Evolutionary conservation across 768 basidiomycete species (phyloP), one percentile per base, ranked within the genome.

Genomic region (Agaricus sinodeliciosus): DNA sequence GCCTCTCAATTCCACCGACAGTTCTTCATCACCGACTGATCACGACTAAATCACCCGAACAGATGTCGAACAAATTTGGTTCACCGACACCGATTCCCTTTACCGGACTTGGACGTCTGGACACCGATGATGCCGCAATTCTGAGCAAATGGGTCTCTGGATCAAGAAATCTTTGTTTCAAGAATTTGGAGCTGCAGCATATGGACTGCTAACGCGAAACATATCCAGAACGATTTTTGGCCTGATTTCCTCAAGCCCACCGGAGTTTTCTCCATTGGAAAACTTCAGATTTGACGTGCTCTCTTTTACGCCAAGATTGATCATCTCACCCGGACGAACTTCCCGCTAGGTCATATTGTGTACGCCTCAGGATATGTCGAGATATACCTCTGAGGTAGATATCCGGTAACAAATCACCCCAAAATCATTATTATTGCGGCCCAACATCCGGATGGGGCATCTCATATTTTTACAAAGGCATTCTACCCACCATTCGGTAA

Each of bases 181-280:
- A 18, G 72, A 75, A 51, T 88, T 80, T 63, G 67, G 65, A 26
- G 74, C 85, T 46, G 87, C 62, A 85, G 86, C 15, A 70, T 90
- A 53, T 77, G 88, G 41, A 82, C 89, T 60, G 88, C 89, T 59
- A 84, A 69, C 43, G 66, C 68, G 27, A 69, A 68, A 64, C 88
- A 90, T 62, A 75, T 89, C 53, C 72, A 78, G 27, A 71, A 75
- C 43, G 70, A 74, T 48, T 90, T 89, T 64, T 90, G 85, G 87
- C 74, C 79, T 1, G 68, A 63, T 25, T 89, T 90, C 59, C 77
- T 77, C 50, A 63, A 66, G 48, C 72, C 76, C 3, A 82, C 85
- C 0, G 85, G 80, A 6, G 82, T 87, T 1, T 88, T 80, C 67
- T 82, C 84, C 48, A 78, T 87, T 13, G 88, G 86, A 43, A 87